Conservation (phyloP, 176 grass and related monocot genomes). For the Zea mays region Zm-B73-REFERENCE-NAM-5.0 NC_050104.1:128997501-128998000, state of each 20-base stretch:
- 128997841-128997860: no score
- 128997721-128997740: not conserved
- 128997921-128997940: no score
- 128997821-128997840: no score
- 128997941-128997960: no score
- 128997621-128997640: not conserved
- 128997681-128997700: not conserved
- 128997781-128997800: not conserved
- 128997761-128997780: not conserved
- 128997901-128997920: no score
- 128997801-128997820: not conserved
- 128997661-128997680: not conserved
- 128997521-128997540: not conserved
- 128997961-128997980: no score
- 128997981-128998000: no score
- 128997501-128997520: not conserved
- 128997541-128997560: no score
- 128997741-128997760: slow-evolving; percentile 7
- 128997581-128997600: not conserved
- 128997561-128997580: not conserved
- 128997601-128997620: not conserved
- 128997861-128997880: no score
- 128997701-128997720: not conserved
- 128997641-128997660: not conserved
- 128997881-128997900: no score